These are phyloP conservation scores for Nasturtium officinale DNA, from an alignment of 345 rosid genomes.

Conservation along the genomic window DNA sequence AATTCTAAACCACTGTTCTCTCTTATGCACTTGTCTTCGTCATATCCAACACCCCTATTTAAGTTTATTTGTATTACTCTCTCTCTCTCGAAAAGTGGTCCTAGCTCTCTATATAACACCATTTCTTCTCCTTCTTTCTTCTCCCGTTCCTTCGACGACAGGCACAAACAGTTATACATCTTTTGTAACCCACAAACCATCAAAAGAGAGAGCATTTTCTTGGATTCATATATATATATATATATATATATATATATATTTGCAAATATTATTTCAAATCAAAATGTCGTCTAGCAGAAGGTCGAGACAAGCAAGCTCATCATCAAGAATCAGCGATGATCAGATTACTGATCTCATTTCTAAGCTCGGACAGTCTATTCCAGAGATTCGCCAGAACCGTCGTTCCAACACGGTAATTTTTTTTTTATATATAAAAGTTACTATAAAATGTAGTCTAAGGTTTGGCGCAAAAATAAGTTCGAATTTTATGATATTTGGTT, in stretches of 20 bases:
- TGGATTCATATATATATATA: constrained; percentile 16
- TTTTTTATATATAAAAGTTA: not conserved
- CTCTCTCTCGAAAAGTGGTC: constrained; percentile 56
- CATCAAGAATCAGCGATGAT: constrained; percentile 83
- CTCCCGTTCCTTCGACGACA: constrained; percentile 40
- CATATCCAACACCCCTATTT: constrained; percentile 75
- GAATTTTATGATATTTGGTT: not conserved
- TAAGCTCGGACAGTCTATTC: constrained; percentile 82
- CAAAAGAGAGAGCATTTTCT: constrained; percentile 26
- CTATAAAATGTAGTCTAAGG: not conserved
- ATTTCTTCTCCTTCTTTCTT: constrained; percentile 53
- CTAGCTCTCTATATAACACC: constrained; percentile 65
- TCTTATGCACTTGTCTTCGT: constrained; percentile 76
- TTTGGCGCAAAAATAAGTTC: constrained; percentile 7
- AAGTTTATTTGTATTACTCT: constrained; percentile 48
- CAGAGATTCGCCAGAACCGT: constrained; percentile 77
- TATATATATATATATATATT: too few species aligned
- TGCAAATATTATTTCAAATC: not conserved
- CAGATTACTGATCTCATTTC: constrained; percentile 89
- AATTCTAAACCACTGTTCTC: constrained; percentile 52
- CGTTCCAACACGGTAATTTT: constrained; percentile 74
- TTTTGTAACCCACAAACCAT: constrained; percentile 26
- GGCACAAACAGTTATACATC: constrained; percentile 19
- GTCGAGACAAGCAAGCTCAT: constrained; percentile 70
- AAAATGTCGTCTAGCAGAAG: constrained; percentile 95